Base-by-base conservation (phyloP, 495 filamentous ascomycete genomes). In the Cercophora sp. region DNA sequence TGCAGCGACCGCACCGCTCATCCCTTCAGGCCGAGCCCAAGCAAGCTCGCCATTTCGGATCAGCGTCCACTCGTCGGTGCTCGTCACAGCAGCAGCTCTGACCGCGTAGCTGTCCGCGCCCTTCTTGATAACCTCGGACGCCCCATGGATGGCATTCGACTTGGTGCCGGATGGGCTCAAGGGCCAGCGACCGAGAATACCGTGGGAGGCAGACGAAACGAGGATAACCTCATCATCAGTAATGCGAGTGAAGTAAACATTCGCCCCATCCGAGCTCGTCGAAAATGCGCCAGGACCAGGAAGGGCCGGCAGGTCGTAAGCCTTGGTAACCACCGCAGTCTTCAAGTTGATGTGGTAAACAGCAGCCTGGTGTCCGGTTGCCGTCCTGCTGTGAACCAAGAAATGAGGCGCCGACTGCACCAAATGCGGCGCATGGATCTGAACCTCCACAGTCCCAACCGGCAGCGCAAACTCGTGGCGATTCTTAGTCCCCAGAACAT, bases 231-330 rank as follows among this genome's bases (percentile, higher is more conserved):
- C 88, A 15, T 83, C 80, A 18, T 84, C 71, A 0, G 88, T 89
- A 52, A 88, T 71, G 32, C 91, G 76, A 2, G 86, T 91, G 61
- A 97, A 96, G 70, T 89, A 96, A 6, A 93, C 86, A 65, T 94
- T 89, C 2, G 85, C 80, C 51, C 82, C 85, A 36, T 79, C 76
- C 10, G 82, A 87, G 70, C 85, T 95, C 0, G 82, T 83, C 2
- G 93, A 86, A 61, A 96, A 88, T 3, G 83, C 82, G 26, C 89
- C 90, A 45, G 73, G 73, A 5, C 86, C 88, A 20, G 77, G 61
- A 20, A 88, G 51, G 27, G 80, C 79, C 2, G 90, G 87, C 3
- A 96, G 74, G 22, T 80, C 75, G 60, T 96, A 96, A 1, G 85
- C 85, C 63, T 88, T 88, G 1, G 72, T 76, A 25, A 91, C 77